phyloP scores from a whole-genome alignment of 768 basidiomycete species.

The Boletus tomentosulus region DNA sequence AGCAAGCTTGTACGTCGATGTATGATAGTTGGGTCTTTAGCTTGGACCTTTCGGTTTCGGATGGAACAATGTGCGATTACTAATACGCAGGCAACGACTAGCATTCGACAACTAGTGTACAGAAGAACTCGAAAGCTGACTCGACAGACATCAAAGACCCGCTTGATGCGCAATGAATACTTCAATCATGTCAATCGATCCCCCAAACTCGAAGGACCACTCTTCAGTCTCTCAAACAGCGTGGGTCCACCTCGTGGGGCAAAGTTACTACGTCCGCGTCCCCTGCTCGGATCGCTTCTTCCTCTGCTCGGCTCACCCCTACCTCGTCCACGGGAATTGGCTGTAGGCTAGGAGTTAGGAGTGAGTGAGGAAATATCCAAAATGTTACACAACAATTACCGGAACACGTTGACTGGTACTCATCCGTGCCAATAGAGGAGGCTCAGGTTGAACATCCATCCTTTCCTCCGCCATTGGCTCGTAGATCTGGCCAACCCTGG shows the following conservation, averaged over 20 bases:
- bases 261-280: slow-evolving; percentile 16
- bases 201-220: slow-evolving; percentile 14
- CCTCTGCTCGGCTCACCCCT: slow-evolving; percentile 14
- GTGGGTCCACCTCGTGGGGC: slow-evolving; percentile 12
- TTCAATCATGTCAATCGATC: slow-evolving; percentile 18
- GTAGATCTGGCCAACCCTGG: slow-evolving; percentile 7
- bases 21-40: neutral
- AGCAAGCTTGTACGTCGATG: neutral
- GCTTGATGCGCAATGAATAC: neutral
- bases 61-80: slow-evolving; percentile 1
- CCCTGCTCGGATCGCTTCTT: slow-evolving; percentile 21
- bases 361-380: neutral
- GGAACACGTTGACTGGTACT: slow-evolving; percentile 14
- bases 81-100: slow-evolving; percentile 8
- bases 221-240: slow-evolving; percentile 16
- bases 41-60: no score
- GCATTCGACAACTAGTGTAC: neutral
- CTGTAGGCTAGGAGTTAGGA: slow-evolving; percentile 7
- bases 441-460: slow-evolving; percentile 12
- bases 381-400: slow-evolving; percentile 14
- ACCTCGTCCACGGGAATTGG: slow-evolving; percentile 20
- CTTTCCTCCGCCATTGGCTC: slow-evolving; percentile 13
- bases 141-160: neutral
- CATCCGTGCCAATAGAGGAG: slow-evolving; percentile 23
- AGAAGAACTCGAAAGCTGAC: no score